phyloP scores from a whole-genome alignment of 106 monocot species.

The Dioscorea zingiberensis region DNA sequence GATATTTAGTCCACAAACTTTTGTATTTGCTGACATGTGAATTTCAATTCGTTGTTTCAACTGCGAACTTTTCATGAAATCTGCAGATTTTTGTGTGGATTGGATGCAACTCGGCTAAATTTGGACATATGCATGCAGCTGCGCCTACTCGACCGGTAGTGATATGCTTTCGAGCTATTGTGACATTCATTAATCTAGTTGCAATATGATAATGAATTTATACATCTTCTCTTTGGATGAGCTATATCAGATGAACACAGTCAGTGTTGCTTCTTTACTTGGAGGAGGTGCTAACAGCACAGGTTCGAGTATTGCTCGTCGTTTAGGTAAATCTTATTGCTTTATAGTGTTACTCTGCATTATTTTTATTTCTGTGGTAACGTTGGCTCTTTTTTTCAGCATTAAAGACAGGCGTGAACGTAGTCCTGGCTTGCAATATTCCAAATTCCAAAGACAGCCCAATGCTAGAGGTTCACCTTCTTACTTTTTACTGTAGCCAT shows the following conservation, averaged over 20 bases:
- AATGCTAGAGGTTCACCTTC: slow-evolving; percentile 52
- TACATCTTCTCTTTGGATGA: neutral
- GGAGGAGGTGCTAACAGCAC: slow-evolving; percentile 56
- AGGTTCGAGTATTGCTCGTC: slow-evolving; percentile 62
- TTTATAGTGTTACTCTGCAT: neutral
- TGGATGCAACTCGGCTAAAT: slow-evolving; percentile 66
- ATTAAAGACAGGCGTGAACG: slow-evolving; percentile 46
- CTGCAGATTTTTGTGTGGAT: slow-evolving; percentile 63
- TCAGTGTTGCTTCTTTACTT: slow-evolving; percentile 50
- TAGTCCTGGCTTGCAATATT: slow-evolving; percentile 71
- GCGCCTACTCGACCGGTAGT: slow-evolving; percentile 50
- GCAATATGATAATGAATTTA: neutral
- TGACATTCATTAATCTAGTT: neutral
- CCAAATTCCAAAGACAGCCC: slow-evolving; percentile 60
- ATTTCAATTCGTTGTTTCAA: no score
- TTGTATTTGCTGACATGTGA: no score
- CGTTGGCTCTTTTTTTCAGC: slow-evolving; percentile 26
- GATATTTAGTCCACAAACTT: no score
- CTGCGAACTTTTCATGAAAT: no score
- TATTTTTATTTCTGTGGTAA: neutral
- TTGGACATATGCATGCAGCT: slow-evolving; percentile 70
- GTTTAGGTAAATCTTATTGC: slow-evolving; percentile 29
- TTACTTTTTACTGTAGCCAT: neutral
- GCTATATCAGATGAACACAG: slow-evolving; percentile 33
- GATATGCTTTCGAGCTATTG: neutral